Evolutionary conservation across 139 green algal genomes (phyloP).

Genomic region (Tetradesmus lagerheimii): DNA sequence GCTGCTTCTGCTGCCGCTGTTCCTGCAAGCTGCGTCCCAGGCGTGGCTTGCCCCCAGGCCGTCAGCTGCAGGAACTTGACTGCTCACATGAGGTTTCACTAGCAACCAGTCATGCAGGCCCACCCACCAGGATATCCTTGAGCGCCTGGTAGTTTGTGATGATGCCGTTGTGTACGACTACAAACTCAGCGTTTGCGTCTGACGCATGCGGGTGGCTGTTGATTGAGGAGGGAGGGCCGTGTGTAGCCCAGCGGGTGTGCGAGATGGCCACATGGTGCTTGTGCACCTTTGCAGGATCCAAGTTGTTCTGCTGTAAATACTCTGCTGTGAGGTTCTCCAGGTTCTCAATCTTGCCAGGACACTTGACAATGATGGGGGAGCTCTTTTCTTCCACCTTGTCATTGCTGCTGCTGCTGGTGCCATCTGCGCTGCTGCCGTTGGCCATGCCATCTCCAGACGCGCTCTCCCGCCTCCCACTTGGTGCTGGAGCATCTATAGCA

Average conservation of each 20-base stretch:
- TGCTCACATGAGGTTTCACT: too few relatives aligned
- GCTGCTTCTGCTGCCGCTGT: not conserved
- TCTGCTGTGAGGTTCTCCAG: constrained; percentile 77
- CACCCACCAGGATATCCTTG: constrained; percentile 88
- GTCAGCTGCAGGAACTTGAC: too few relatives aligned
- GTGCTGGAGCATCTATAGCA: constrained; percentile 51
- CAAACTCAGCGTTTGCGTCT: constrained; percentile 86
- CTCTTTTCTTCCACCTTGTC: not conserved
- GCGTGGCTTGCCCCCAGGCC: not conserved
- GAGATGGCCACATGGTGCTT: constrained; percentile 87
- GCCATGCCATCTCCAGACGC: not conserved
- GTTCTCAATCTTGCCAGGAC: constrained; percentile 91
- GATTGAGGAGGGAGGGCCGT: constrained; percentile 83
- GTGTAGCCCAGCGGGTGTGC: constrained; percentile 99
- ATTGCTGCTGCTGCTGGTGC: constrained; percentile 64
- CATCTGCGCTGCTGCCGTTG: constrained; percentile 31
- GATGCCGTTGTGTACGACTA: constrained; percentile 99
- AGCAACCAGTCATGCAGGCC: not conserved
- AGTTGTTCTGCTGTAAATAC: constrained; percentile 9
- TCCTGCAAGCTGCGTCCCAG: not conserved
- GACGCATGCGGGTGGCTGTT: constrained; percentile 96
- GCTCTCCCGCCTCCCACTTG: not conserved
- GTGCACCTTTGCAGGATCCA: constrained; percentile 28
- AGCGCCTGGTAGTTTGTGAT: constrained; percentile 98
- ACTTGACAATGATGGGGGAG: constrained; percentile 69